phyloP scores from a whole-genome alignment of 2,329 filamentous ascomycete genomes.

The Aaosphaeria arxii region DNA sequence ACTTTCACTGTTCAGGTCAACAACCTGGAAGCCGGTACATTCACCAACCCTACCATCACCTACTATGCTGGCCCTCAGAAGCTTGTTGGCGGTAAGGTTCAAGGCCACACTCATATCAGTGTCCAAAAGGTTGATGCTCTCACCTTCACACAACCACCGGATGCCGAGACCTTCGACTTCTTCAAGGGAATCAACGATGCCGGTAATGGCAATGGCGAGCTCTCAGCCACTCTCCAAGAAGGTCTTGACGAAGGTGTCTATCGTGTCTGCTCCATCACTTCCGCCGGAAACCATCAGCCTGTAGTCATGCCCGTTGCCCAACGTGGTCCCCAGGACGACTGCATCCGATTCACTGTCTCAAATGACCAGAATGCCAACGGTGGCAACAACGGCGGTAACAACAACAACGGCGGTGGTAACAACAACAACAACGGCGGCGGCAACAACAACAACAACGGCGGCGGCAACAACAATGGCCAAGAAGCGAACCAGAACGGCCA shows the following conservation, averaged over 20 bases:
- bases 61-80: constrained; percentile 57
- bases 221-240: constrained; percentile 44
- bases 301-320: constrained; percentile 58
- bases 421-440: constrained; percentile 2
- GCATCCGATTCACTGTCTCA: constrained; percentile 47
- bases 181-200: constrained; percentile 59
- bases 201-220: constrained; percentile 47
- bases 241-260: constrained; percentile 51
- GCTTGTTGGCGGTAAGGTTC: constrained; percentile 41
- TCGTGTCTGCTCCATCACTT: constrained; percentile 52
- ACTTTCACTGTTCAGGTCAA: constrained; percentile 47
- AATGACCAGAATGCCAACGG: constrained; percentile 4
- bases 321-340: constrained; percentile 55
- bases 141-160: constrained; percentile 34
- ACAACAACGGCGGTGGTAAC: constrained; percentile 6
- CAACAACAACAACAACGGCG: constrained; percentile 2
- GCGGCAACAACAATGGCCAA: constrained; percentile 7
- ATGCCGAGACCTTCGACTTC: constrained; percentile 50
- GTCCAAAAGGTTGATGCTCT: constrained; percentile 48
- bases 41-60: constrained; percentile 53
- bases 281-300: constrained; percentile 54
- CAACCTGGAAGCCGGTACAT: constrained; percentile 52
- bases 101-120: constrained; percentile 53
- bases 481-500: constrained; percentile 8
- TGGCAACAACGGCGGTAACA: constrained; percentile 7